Percentiles rank a stretch among this genome's conserved stretches.
These are phyloP conservation scores for Linum usitatissimum DNA, from an alignment of 345 rosid species.

Conservation along the genomic window DNA sequence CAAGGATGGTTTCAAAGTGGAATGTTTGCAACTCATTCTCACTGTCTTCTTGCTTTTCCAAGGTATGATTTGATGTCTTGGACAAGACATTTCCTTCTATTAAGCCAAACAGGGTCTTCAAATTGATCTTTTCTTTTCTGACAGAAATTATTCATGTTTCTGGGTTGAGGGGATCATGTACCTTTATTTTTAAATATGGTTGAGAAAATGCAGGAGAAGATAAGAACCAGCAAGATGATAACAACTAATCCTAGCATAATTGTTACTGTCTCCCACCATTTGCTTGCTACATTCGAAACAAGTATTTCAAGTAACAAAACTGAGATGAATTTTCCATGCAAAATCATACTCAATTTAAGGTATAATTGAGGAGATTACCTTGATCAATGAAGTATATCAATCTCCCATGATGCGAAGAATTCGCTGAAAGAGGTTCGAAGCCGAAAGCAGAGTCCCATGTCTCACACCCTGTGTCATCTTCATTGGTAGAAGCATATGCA, in stretches of 20 bases:
- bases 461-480: constrained; percentile 27
- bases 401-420: not conserved
- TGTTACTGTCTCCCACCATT: constrained; percentile 7
- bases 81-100: not conserved
- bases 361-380: not conserved
- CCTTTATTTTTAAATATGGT: not conserved
- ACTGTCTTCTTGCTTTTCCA: not conserved
- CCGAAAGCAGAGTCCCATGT: constrained; percentile 19
- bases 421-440: not conserved
- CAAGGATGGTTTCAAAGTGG: constrained; percentile 15
- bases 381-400: not conserved
- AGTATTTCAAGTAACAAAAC: not conserved
- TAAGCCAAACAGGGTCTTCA: not conserved
- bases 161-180: not conserved
- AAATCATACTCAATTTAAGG: no score
- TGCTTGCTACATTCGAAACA: not conserved
- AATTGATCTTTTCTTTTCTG: not conserved
- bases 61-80: not conserved
- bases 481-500: constrained; percentile 31
- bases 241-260: constrained; percentile 5
- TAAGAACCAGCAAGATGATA: not conserved
- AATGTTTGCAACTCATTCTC: constrained; percentile 12
- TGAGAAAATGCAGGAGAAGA: not conserved
- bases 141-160: no score
- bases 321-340: no score